A percentile compares a stretch with the other conserved stretches of the same genome.
These are phyloP conservation scores for Komagataella pseudopastoris DNA, from an alignment of 805 yeast species.

Conservation along the genomic window DNA sequence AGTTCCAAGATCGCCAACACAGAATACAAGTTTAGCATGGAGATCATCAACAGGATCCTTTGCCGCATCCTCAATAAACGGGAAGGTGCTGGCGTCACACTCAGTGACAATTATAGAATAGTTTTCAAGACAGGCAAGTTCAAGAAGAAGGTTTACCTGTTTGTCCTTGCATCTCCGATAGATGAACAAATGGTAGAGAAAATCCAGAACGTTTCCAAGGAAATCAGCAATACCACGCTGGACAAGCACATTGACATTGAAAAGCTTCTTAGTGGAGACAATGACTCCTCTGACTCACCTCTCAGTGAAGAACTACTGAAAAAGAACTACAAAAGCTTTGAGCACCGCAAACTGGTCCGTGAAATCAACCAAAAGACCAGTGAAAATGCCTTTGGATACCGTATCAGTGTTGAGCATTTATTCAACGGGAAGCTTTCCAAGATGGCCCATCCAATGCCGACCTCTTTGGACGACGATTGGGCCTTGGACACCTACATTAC, in stretches of 20 bases:
- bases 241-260: constrained; percentile 4
- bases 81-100: background rate
- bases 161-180: constrained; percentile 20
- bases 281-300: constrained; percentile 4
- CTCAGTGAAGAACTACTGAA: constrained; percentile 8
- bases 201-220: constrained; percentile 7
- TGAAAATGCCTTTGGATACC: constrained; percentile 21
- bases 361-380: constrained; percentile 7
- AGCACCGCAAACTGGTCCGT: constrained; percentile 7
- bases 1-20: background rate
- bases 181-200: constrained; percentile 12
- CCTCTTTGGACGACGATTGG: constrained; percentile 11
- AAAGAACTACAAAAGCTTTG: constrained; percentile 10
- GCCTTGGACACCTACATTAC: constrained; percentile 5
- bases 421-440: constrained; percentile 17
- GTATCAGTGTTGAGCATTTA: constrained; percentile 19
- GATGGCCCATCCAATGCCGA: constrained; percentile 16
- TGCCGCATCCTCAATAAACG: background rate
- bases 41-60: background rate
- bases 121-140: background rate
- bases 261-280: constrained; percentile 6
- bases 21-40: background rate
- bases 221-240: background rate
- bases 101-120: background rate
- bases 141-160: constrained; percentile 10